Evolutionary conservation across 176 grass and related monocot species (phyloP).

Genomic region (Zoysia pacifica): DNA sequence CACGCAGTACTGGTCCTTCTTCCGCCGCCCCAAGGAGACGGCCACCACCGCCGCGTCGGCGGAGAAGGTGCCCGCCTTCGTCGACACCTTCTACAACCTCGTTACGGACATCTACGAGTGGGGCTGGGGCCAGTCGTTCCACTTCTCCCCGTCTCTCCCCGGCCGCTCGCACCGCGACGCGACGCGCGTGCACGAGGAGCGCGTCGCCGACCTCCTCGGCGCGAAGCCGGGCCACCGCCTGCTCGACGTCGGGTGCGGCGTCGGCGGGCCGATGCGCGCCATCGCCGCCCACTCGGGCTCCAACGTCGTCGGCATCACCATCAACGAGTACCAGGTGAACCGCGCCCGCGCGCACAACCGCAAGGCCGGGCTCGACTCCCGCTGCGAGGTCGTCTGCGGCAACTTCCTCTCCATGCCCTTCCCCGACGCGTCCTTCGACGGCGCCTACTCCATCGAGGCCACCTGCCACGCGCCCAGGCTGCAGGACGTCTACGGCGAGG

Average conservation of each 20-base stretch:
- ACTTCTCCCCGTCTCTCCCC: conserved; percentile 80
- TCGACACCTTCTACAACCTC: conserved; percentile 99
- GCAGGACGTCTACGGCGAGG: conserved; percentile 92
- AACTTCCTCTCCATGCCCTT: conserved; percentile 99
- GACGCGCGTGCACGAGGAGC: conserved; percentile 90
- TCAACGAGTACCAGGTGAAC: conserved; percentile 98
- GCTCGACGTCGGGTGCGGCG: conserved; percentile 87
- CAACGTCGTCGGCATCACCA: conserved; percentile 92
- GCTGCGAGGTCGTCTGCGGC: conserved; percentile 92
- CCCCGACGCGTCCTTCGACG: conserved; percentile 75
- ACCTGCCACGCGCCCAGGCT: conserved; percentile 95
- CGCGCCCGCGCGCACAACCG: conserved; percentile 87
- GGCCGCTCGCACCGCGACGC: conserved; percentile 82
- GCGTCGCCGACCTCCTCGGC: conserved; percentile 65
- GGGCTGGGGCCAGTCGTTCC: conserved; percentile 98
- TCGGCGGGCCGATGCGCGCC: conserved; percentile 96
- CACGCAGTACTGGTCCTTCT: conserved; percentile 99
- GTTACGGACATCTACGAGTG: conserved; percentile 99
- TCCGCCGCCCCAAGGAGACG: conserved; percentile 86
- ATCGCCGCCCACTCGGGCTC: conserved; percentile 77
- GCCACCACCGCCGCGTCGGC: conserved; percentile 53
- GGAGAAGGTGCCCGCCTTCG: conserved; percentile 84
- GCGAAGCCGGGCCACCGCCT: conserved; percentile 58
- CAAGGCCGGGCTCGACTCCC: conserved; percentile 71
- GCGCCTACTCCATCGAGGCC: conserved; percentile 97